Evolutionary conservation across 2,329 filamentous ascomycete species (phyloP).

Genomic region (Chaetomium strumarium): DNA sequence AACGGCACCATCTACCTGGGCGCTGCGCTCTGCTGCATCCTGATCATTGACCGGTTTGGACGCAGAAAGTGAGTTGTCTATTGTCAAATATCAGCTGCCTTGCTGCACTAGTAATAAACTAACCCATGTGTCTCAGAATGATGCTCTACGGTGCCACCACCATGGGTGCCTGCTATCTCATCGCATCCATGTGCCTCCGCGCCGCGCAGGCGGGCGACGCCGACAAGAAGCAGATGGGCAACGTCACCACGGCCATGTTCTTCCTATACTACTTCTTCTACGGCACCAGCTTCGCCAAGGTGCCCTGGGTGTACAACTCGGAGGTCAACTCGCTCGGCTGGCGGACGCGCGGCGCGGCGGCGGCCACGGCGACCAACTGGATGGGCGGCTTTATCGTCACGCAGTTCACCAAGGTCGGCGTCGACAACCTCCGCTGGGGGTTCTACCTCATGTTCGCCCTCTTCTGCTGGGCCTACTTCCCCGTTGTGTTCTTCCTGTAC

Average conservation of each 20-base stretch:
- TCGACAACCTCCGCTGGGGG: conserved; percentile 8
- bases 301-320: conserved; percentile 11
- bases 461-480: conserved; percentile 12
- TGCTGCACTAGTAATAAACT: background rate
- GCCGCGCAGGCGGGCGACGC: background rate
- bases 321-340: conserved; percentile 10
- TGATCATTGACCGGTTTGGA: conserved; percentile 9
- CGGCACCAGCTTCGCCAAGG: conserved; percentile 11
- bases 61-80: conserved; percentile 3
- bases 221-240: conserved; percentile 8
- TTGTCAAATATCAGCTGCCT: no score
- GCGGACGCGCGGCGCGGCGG: conserved; percentile 6
- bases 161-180: conserved; percentile 7
- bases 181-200: conserved; percentile 5
- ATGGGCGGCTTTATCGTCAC: conserved; percentile 12
- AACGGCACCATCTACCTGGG: conserved; percentile 7
- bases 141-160: conserved; percentile 6
- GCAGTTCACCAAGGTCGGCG: conserved; percentile 10
- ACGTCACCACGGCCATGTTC: conserved; percentile 10
- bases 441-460: conserved; percentile 9
- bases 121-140: background rate
- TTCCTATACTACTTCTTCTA: conserved; percentile 12
- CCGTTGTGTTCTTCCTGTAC: conserved; percentile 10
- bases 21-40: conserved; percentile 4
- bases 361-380: conserved; percentile 9